Base-by-base conservation (phyloP, 2,329 filamentous ascomycete genomes). In the Ophidiomyces ophidiicola region DNA sequence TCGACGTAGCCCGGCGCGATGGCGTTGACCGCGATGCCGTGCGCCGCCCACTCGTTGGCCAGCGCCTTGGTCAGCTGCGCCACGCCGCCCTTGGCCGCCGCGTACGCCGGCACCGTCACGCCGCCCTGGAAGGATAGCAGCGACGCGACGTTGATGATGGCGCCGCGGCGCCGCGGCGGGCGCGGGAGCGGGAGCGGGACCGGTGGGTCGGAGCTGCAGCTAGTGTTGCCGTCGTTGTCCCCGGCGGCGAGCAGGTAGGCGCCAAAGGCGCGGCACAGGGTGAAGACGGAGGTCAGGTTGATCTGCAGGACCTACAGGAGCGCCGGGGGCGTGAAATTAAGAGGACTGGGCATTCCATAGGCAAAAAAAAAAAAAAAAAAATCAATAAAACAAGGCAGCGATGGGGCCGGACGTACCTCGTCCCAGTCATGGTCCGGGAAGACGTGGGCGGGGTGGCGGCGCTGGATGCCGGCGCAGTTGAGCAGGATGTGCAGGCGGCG, bases 1-100 rank as follows among this genome's bases (percentile, higher is more conserved):
- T 74, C 82, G 50, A 93, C 83, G 60, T 94, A 94, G 0, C 86
- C 86, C 0, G 86, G 86, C 2, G 86, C 85, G 54, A 94, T 83
- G 5, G 81, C 83, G 58, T 94, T 94, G 28, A 94, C 85, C 1
- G 73, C 83, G 45, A 94, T 71, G 2, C 85, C 85, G 53, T 76
- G 72, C n/a, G 67, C 60, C 0, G 78, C 76, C 86, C 86, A 94
- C 63, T 92, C 83, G 56, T 94, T 94, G 32, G 78, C 77, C 42
- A 94, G 68, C 18, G 80, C 79, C 64, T 90, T 92, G 36, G 84
- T 92, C 43, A 92, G 61, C 63, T 93, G 85, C 4, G 76, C 80
- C 0, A 94, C 78, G 6, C 82, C 86, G 31, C 85, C 86, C 62
- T 94, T 94, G 46, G 75, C 77, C 0, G 85, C 82, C 1, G 86